Conservation (phyloP, 2,329 filamentous ascomycete genomes). For the Bertia moriformis region DNA sequence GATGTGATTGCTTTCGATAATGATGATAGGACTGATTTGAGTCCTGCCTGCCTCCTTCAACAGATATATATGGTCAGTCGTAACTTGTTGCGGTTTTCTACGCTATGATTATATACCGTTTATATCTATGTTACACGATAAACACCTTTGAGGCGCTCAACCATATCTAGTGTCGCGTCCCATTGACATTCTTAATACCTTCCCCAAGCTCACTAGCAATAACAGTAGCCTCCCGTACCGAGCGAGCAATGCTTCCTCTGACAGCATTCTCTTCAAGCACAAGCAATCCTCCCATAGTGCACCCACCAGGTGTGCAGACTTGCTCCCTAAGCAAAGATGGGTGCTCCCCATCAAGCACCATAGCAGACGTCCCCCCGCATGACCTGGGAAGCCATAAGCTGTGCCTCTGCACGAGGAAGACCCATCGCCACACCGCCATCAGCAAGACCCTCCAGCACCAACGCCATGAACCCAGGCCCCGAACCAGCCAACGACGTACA, state of each 20-base stretch:
- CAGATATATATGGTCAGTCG: too few relatives aligned
- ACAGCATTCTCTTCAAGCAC: slow-evolving; percentile 61
- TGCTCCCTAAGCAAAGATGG: slow-evolving; percentile 63
- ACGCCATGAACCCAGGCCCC: slow-evolving; percentile 61
- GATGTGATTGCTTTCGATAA: too few relatives aligned
- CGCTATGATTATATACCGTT: too few relatives aligned
- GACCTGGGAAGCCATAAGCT: slow-evolving; percentile 64
- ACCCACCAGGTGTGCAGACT: slow-evolving; percentile 65
- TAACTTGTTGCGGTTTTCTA: too few relatives aligned
- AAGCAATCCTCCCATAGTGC: slow-evolving; percentile 61
- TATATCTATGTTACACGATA: too few relatives aligned
- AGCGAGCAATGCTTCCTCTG: slow-evolving; percentile 19
- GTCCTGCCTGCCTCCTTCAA: too few relatives aligned
- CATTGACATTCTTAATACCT: too few relatives aligned
- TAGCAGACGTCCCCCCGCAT: slow-evolving; percentile 57
- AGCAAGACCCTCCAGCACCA: slow-evolving; percentile 61
- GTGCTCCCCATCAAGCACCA: slow-evolving; percentile 60
- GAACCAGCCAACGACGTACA: slow-evolving; percentile 62
- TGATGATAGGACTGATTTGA: background rate
- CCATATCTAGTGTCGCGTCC: too few relatives aligned
- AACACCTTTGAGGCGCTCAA: too few relatives aligned
- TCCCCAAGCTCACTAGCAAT: too few relatives aligned
- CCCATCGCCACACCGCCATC: slow-evolving; percentile 72
- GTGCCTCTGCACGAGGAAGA: slow-evolving; percentile 56
- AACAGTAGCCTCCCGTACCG: too few relatives aligned